Evolutionary conservation across 2,329 filamentous ascomycete species (phyloP).

Genomic region (Aspergillus caelatus): DNA sequence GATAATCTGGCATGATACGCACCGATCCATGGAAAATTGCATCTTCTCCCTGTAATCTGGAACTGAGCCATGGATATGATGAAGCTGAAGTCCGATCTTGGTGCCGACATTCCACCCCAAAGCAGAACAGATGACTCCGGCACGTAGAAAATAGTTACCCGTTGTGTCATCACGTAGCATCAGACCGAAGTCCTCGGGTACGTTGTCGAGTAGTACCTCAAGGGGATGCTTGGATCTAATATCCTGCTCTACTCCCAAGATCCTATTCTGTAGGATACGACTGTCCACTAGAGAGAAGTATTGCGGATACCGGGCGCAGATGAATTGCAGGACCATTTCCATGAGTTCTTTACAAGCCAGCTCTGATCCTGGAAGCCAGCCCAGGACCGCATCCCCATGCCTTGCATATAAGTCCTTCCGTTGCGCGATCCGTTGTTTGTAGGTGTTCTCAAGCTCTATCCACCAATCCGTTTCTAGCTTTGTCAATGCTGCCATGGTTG

Average conservation of each 20-base stretch:
- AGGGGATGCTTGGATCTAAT: constrained; percentile 67
- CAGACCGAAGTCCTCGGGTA: constrained; percentile 83
- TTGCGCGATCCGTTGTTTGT: constrained; percentile 67
- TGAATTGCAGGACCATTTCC: constrained; percentile 81
- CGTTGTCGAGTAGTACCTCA: constrained; percentile 71
- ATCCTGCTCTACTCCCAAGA: constrained; percentile 65
- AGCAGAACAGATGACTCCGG: constrained; percentile 75
- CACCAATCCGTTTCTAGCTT: constrained; percentile 84
- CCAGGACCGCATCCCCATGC: constrained; percentile 66
- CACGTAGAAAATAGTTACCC: constrained; percentile 74
- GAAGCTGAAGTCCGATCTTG: constrained; percentile 72
- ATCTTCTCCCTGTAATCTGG: constrained; percentile 88
- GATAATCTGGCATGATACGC: constrained; percentile 27
- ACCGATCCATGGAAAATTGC: constrained; percentile 84
- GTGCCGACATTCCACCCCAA: constrained; percentile 77
- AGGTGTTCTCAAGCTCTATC: constrained; percentile 82
- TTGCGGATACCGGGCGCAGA: constrained; percentile 75
- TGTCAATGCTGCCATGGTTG: constrained; percentile 61
- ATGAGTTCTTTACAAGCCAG: constrained; percentile 82
- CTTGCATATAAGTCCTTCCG: constrained; percentile 66
- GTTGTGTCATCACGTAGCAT: constrained; percentile 71
- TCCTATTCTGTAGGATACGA: constrained; percentile 66
- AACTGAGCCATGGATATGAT: constrained; percentile 72
- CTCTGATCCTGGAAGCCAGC: constrained; percentile 72
- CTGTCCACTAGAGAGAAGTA: constrained; percentile 66